Evolutionary conservation across 2,329 filamentous ascomycete species (phyloP), one percentile per base, ranked within the genome.

Genomic region (Colletotrichum musae): DNA sequence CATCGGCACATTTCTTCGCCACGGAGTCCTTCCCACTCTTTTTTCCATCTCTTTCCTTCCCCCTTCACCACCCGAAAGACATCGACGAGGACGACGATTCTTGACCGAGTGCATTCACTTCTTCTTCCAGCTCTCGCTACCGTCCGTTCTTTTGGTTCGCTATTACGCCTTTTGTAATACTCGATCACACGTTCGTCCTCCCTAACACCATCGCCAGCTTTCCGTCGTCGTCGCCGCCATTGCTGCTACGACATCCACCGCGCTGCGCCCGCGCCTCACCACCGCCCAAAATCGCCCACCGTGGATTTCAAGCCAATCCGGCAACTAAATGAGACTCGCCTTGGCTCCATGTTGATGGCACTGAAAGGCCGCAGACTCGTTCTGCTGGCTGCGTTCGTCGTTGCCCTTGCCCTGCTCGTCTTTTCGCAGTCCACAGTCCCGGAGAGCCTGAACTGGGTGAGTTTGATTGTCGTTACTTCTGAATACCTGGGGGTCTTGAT

Each of bases 361-460:
- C 57, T 68, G 47, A 71, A 71, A 63, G 68, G 68, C 64, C 70
- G 70, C 51, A 61, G 68, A 48, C 53, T 71, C 24, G 50, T 48
- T 26, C 52, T 71, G 68, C 59, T 71, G 45, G 63, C 68, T 5
- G 60, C 48, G 6, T 64, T 71, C 41, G 53, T 68, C 21, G 21
- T 64, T 24, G 45, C 64, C 48, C 47, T 60, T 15, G 53, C 51
- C 10, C 60, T 69, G 6, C 41, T 69, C 48, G 66, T 71, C 52
- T 64, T 72, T 43, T 71, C 70, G 10, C 70, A 71, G 47, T 59
- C 64, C 5, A 66, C 68, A 7, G 64, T 65, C 18, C 64, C 68
- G 21, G 63, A 68, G 32, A 60, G 62, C 21, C 13, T 71, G 24
- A 69, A 57, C 57, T 71, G 69, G 70, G 70, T 72, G 52, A 71